Percentiles rank a stretch among this genome's conserved stretches.
These are phyloP conservation scores for Coemansia sp. DNA, from an alignment of 192 early-diverging fungal species.

Conservation along the genomic window DNA sequence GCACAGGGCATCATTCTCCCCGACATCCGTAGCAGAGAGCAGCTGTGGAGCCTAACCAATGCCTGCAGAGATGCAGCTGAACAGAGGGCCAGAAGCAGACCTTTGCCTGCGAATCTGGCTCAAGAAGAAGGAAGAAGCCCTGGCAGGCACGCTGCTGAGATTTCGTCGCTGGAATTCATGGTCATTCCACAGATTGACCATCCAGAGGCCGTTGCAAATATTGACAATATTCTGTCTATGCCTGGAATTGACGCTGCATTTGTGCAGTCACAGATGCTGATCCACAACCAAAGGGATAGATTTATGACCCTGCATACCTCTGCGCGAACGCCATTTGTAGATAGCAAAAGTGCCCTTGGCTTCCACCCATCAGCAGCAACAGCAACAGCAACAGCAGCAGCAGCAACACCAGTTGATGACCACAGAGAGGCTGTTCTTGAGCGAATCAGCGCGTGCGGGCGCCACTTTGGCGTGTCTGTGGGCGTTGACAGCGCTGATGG, in stretches of 20 bases:
- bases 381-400: no score
- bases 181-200: slow-evolving; percentile 47
- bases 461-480: slow-evolving; percentile 23
- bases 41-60: slow-evolving; percentile 28
- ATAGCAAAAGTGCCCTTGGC: neutral
- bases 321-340: neutral
- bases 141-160: neutral
- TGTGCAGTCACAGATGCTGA: slow-evolving; percentile 10
- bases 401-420: neutral
- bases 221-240: slow-evolving; percentile 42
- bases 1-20: slow-evolving; percentile 47
- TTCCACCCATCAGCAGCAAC: neutral
- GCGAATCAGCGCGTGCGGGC: slow-evolving; percentile 9
- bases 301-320: slow-evolving; percentile 1
- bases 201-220: slow-evolving; percentile 17
- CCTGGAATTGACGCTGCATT: slow-evolving; percentile 48
- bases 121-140: slow-evolving; percentile 2
- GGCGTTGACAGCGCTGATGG: slow-evolving; percentile 33
- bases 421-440: slow-evolving; percentile 8
- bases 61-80: slow-evolving; percentile 8
- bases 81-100: neutral
- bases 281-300: neutral
- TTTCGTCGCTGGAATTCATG: slow-evolving; percentile 9
- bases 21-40: slow-evolving; percentile 26
- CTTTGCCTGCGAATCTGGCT: no score